Conservation (phyloP, 176 grass and related monocot species). For the Tillandsia fasciculata region DNA sequence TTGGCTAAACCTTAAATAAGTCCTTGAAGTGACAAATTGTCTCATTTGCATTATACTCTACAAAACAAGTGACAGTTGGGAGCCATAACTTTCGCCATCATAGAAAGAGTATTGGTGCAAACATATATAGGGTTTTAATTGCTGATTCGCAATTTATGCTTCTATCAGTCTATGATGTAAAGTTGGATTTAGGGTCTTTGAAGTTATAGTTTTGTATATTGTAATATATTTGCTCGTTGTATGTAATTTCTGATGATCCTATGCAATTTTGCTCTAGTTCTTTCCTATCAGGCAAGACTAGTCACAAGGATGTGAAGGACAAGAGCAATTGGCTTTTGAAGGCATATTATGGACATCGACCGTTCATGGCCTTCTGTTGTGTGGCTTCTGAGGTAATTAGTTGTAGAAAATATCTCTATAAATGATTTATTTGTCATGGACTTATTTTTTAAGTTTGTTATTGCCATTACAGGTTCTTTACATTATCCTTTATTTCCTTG, state of each 20-base stretch:
- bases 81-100: no score
- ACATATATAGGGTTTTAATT: no score
- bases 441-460: neutral
- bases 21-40: no score
- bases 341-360: slow-evolving; percentile 63
- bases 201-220: neutral
- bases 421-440: neutral
- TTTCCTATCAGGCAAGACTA: slow-evolving; percentile 84
- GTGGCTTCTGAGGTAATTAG: slow-evolving; percentile 77
- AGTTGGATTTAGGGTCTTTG: neutral
- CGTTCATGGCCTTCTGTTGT: slow-evolving; percentile 97
- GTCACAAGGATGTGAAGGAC: slow-evolving; percentile 91
- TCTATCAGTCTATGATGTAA: no score
- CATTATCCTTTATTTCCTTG: slow-evolving; percentile 72
- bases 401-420: neutral
- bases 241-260: neutral
- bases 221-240: neutral
- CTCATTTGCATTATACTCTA: no score
- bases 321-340: slow-evolving; percentile 80
- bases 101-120: no score
- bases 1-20: no score
- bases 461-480: slow-evolving; percentile 65
- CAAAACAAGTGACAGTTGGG: no score
- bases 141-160: no score
- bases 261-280: slow-evolving; percentile 29